These are phyloP conservation scores for Glebionis coronaria DNA, from an alignment of 129 eudicot species.

Conservation along the genomic window DNA sequence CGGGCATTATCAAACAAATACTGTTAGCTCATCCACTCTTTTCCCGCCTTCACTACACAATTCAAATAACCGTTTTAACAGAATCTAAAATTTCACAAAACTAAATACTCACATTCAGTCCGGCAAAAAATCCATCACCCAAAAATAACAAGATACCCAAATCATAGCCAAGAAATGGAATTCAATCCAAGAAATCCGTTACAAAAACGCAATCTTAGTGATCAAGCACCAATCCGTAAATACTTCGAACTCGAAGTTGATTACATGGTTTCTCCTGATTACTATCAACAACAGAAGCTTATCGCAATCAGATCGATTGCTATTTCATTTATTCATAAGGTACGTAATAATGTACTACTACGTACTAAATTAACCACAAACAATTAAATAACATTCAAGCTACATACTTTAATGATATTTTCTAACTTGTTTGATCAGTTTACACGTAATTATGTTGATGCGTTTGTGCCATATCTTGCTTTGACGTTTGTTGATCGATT, in stretches of 20 bases:
- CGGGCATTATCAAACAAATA: not conserved
- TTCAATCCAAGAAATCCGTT: not conserved
- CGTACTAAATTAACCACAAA: not conserved
- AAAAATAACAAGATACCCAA: not conserved
- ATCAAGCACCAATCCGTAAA: slow-evolving; percentile 1
- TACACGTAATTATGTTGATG: not conserved
- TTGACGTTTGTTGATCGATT: slow-evolving; percentile 24
- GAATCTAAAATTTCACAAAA: too few relatives aligned
- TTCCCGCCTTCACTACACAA: slow-evolving; percentile 14
- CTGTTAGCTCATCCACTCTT: not conserved
- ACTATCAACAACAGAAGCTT: not conserved
- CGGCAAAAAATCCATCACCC: not conserved
- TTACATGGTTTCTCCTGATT: slow-evolving; percentile 10
- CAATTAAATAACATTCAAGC: not conserved
- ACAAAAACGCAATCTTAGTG: not conserved
- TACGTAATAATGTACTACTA: not conserved
- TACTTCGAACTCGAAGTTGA: slow-evolving; percentile 7
- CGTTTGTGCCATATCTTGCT: slow-evolving; percentile 16
- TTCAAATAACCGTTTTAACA: slow-evolving; percentile 10
- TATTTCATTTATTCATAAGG: not conserved
- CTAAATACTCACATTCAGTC: not conserved
- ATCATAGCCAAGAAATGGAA: slow-evolving; percentile 1
- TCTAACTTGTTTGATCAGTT: slow-evolving; percentile 1
- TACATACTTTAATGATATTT: not conserved
- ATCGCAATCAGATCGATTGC: slow-evolving; percentile 13